These are phyloP conservation scores for Globisporangium mamillatum DNA, from an alignment of 352 stramenopile species.

Conservation along the genomic window DNA sequence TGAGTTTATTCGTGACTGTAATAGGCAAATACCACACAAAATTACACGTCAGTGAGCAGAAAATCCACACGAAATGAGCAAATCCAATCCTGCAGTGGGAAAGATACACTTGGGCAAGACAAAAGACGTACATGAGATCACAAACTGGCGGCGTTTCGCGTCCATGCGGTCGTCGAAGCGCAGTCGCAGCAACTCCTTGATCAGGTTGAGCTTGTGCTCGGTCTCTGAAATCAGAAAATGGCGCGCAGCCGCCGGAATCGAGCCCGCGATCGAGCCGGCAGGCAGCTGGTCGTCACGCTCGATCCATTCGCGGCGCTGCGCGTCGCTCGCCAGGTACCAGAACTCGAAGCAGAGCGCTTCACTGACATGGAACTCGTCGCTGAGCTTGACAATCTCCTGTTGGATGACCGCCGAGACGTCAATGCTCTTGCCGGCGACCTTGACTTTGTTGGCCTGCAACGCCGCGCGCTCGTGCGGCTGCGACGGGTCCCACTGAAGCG, in stretches of 20 bases:
- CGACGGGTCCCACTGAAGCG: conserved; percentile 35
- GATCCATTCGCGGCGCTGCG: conserved; percentile 60
- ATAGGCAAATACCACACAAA: neutral
- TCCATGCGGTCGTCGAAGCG: conserved; percentile 57
- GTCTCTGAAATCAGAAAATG: conserved; percentile 77
- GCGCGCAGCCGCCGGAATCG: conserved; percentile 62
- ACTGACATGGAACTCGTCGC: conserved; percentile 68
- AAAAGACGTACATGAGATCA: conserved; percentile 38
- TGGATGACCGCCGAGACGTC: conserved; percentile 79
- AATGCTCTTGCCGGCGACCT: conserved; percentile 59
- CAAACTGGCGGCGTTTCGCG: conserved; percentile 56
- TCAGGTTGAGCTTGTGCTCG: conserved; percentile 68
- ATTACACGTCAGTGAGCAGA: neutral
- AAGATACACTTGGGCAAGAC: neutral
- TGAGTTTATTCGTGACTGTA: conserved; percentile 60
- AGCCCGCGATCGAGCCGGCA: conserved; percentile 36
- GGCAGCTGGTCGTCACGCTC: conserved; percentile 69
- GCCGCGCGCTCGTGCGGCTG: conserved; percentile 49
- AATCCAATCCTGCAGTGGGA: neutral
- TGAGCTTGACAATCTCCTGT: conserved; percentile 77
- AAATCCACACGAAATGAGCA: neutral
- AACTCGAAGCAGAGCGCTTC: conserved; percentile 69
- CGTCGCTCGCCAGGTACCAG: conserved; percentile 78
- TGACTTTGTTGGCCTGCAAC: conserved; percentile 60
- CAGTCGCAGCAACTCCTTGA: conserved; percentile 73